Percentiles rank a stretch among this genome's conserved stretches.
These are phyloP conservation scores for Combretum micranthum DNA, from an alignment of 345 rosid species.

Conservation along the genomic window DNA sequence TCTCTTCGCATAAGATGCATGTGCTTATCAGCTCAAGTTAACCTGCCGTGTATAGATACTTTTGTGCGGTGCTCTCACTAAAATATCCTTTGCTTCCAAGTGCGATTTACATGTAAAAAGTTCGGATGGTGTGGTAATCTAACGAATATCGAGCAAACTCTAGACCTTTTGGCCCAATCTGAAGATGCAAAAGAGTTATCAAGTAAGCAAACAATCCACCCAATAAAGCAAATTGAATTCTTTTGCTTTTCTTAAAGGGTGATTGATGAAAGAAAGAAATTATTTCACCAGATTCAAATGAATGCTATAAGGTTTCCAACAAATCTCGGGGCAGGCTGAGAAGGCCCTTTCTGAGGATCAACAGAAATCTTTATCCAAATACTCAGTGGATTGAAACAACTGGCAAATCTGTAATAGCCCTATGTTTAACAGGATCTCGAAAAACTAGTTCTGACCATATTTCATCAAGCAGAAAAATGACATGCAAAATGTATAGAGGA, in stretches of 20 bases:
- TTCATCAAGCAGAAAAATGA: not conserved
- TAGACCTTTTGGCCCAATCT: slow-evolving; percentile 94
- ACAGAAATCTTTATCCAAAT: not conserved
- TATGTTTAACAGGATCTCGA: too few species aligned
- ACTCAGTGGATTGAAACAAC: too few species aligned
- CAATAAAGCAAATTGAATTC: not conserved
- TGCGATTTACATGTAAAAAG: slow-evolving; percentile 63
- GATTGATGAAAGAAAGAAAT: not conserved
- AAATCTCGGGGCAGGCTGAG: slow-evolving; percentile 79
- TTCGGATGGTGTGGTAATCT: slow-evolving; percentile 96
- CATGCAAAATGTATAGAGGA: slow-evolving; percentile 3
- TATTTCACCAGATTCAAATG: slow-evolving; percentile 58
- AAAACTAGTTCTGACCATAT: too few species aligned
- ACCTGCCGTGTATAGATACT: too few species aligned
- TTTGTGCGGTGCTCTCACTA: too few species aligned
- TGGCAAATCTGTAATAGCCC: too few species aligned
- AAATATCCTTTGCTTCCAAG: slow-evolving; percentile 67
- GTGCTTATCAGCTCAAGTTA: slow-evolving; percentile 25
- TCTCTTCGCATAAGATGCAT: slow-evolving; percentile 80
- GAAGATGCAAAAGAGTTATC: slow-evolving; percentile 8
- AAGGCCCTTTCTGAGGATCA: slow-evolving; percentile 64
- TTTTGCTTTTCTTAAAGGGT: slow-evolving; percentile 3
- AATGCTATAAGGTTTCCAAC: slow-evolving; percentile 77
- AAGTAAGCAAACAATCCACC: too few species aligned
- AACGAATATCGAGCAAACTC: slow-evolving; percentile 96